Evolutionary conservation across 140 eudicot genomes (phyloP).

Genomic region (Stevia rebaudiana): DNA sequence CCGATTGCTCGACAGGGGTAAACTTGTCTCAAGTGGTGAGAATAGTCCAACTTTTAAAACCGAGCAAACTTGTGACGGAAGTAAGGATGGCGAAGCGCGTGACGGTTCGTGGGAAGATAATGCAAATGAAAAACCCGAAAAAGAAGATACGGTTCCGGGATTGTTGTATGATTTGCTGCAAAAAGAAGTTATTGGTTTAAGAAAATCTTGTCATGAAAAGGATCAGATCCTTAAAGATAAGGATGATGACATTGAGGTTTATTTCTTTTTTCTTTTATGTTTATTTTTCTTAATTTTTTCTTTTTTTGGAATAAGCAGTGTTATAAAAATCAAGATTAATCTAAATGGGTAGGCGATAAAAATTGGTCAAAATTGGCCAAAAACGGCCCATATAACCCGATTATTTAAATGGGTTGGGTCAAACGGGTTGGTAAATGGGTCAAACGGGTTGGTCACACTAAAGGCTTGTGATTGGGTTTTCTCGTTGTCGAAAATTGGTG

Average conservation of each 20-base stretch:
- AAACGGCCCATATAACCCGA: background rate
- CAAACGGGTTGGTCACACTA: background rate
- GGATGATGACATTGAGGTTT: slow-evolving; percentile 96
- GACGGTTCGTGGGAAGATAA: slow-evolving; percentile 53
- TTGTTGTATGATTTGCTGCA: slow-evolving; percentile 86
- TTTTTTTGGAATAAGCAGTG: background rate
- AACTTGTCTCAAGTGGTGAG: slow-evolving; percentile 57
- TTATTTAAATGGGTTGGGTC: background rate
- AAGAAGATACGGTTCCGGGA: slow-evolving; percentile 87
- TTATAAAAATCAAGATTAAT: too few relatives aligned
- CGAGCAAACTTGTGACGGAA: slow-evolving; percentile 49
- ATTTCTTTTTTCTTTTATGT: background rate
- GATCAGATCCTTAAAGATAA: slow-evolving; percentile 98
- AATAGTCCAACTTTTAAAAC: slow-evolving; percentile 57
- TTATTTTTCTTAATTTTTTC: background rate
- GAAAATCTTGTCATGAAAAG: slow-evolving; percentile 86
- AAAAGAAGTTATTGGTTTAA: slow-evolving; percentile 79
- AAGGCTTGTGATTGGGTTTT: background rate
- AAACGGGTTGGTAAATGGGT: too few relatives aligned
- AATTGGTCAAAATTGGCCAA: too few relatives aligned
- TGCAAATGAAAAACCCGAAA: slow-evolving; percentile 64
- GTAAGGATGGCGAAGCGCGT: slow-evolving; percentile 47
- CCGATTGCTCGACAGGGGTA: slow-evolving; percentile 78
- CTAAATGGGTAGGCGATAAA: too few relatives aligned
- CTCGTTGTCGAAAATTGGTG: background rate